These are phyloP conservation scores for Ganoderma multipileum DNA, from an alignment of 1,284 basidiomycete genomes.

Conservation along the genomic window DNA sequence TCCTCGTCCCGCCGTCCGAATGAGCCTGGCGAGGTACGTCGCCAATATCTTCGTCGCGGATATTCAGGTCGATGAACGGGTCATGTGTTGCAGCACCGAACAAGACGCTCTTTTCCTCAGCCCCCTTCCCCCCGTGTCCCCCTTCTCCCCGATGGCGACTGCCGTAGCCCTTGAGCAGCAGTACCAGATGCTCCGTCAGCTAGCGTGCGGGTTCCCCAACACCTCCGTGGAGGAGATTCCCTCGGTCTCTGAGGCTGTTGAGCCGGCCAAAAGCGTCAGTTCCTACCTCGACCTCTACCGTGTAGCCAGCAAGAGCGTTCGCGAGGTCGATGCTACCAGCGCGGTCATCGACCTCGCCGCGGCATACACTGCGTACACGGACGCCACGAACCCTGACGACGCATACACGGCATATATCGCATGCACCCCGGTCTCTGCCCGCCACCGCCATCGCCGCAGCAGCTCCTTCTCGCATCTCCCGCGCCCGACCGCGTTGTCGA, in stretches of 20 bases:
- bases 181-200: slow-evolving; percentile 35
- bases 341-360: slow-evolving; percentile 10
- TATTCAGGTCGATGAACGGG: not conserved
- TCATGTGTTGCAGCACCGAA: slow-evolving; percentile 4
- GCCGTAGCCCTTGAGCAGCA: slow-evolving; percentile 25
- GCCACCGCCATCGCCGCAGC: slow-evolving; percentile 32
- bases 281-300: slow-evolving; percentile 42
- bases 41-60: not conserved
- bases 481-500: slow-evolving; percentile 15
- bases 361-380: slow-evolving; percentile 14
- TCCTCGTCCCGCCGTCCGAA: not conserved
- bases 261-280: slow-evolving; percentile 30
- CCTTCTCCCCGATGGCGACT: slow-evolving; percentile 31
- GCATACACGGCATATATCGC: slow-evolving; percentile 20
- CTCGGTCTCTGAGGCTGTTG: slow-evolving; percentile 31
- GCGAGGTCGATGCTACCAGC: not conserved
- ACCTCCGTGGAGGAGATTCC: slow-evolving; percentile 36
- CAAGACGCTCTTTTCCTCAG: slow-evolving; percentile 23
- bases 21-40: not conserved
- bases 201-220: slow-evolving; percentile 32
- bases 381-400: not conserved
- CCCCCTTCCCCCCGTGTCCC: slow-evolving; percentile 28
- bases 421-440: not conserved
- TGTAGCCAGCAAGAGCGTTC: slow-evolving; percentile 16
- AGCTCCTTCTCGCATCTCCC: slow-evolving; percentile 32